Base-by-base conservation (phyloP, 805 yeast species). In the Debaryomyces castellii region DNA sequence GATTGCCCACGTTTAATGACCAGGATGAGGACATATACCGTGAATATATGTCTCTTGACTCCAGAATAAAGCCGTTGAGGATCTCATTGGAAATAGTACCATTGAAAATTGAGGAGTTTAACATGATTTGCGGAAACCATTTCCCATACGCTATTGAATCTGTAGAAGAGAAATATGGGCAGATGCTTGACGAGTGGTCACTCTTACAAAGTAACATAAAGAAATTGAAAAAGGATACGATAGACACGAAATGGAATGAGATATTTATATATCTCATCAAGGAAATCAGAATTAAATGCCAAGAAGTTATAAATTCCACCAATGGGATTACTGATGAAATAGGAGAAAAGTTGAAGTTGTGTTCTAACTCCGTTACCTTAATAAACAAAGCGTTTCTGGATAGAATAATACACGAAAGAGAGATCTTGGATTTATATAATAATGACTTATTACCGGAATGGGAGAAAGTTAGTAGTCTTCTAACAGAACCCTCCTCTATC, bases 231-330 rank as follows among this genome's bases (percentile, higher is more conserved):
- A 49, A 46, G 3, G 80, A 77, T 35, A 51, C 77, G 23, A 69
- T 84, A 3, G 83, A 81, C 47, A 58, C 65, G 23, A 72, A 81
- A 55, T 84, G 89, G 88, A 63, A 69, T 50, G 73, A 73, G 20
- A 66, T 82, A 2, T 81, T 83, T 49, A 63, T 64, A 22, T 75
- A 69, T 47, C 57, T 83, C 43, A 66, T 79, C 37, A 58, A 65
- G 2, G 80, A 80, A 49, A 56, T 75, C 3, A 54, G 59, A 0
- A 40, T 33, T 8, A 53, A 51, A 40, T 61, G 66, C 41, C 51
- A 53, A 11, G 41, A 41, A 22, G 41, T 61, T 49, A 33, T 47
- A 62, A 23, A 48, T 51, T 8, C 63, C 58, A 39, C 44, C 46
- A 47, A 40, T 22, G 48, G 12, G 36, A 51, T 73, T 48, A 45